Base-by-base conservation (phyloP, 768 basidiomycete genomes). In the Boletus bicolor region DNA sequence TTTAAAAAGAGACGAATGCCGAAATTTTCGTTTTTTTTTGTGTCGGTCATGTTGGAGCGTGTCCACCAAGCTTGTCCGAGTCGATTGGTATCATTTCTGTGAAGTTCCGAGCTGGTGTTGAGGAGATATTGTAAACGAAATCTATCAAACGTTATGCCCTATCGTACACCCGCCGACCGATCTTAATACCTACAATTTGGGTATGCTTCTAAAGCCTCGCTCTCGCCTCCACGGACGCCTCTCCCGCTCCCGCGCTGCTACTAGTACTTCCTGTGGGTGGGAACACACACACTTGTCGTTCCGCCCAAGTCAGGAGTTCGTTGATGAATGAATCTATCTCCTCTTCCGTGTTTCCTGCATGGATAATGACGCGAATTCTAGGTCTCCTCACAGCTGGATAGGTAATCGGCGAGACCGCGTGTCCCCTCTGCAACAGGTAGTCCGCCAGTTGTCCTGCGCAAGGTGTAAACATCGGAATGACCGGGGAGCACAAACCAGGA, bases 391-490 rank as follows among this genome's bases (percentile, higher is more conserved):
- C 64, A 5, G 55, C 28, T 7, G 64, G 61, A 35, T 48, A 48
- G 0, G 64, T 65, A 5, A 64, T 19, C 1, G 56, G 28, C 2
- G 53, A 36, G 8, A 56, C 56, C 0, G 47, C 61, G 7, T 65
- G 50, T 26, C 64, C 64, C n/a, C 10, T 66, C 21, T 51, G 26
- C 10, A 56, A 35, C 9, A 65, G n/a, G 19, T 64, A 56, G 17
- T 56, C 48, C 4, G 64, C 53, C 21, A 66, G 47, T 7, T n/a
- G 55, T 10, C n/a, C 14, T 7, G 56, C 58, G 7, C 4, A 35
- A 1, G 58, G 58, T 8, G 61, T 58, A 28, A 60, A 64, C 9
- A 66, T 53, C 8, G 64, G 64, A 4, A 66, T 58, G 58, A 66
- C 24, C 11, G 64, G 64, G 26, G 64, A 66, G 48, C 37, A 55